These are phyloP conservation scores for Russula lepida DNA, from an alignment of 768 basidiomycete genomes.

Conservation along the genomic window DNA sequence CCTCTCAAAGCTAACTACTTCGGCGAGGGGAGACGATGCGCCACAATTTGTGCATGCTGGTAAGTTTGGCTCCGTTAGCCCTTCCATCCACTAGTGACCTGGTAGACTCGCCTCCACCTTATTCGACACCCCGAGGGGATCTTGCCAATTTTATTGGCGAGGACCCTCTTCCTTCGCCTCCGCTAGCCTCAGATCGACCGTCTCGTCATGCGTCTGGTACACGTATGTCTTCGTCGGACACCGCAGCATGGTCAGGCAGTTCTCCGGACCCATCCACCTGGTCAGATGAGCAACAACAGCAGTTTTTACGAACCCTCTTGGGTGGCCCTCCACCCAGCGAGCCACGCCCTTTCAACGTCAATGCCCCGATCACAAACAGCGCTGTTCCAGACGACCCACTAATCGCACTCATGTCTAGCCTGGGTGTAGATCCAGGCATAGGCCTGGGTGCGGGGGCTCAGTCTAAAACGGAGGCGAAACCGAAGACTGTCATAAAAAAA, in stretches of 20 bases:
- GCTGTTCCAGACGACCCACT: conserved; percentile 26
- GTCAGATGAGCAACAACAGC: conserved; percentile 61
- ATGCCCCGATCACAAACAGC: background rate
- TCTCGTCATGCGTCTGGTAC: conserved; percentile 25
- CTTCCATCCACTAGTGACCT: background rate
- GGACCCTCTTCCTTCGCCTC: conserved; percentile 29
- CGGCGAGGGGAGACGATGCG: conserved; percentile 62
- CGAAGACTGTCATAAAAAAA: conserved; percentile 45
- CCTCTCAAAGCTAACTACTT: conserved; percentile 73
- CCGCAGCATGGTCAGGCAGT: conserved; percentile 20
- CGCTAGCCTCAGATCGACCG: conserved; percentile 22
- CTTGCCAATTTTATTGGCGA: conserved; percentile 32
- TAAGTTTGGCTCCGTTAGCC: conserved; percentile 23
- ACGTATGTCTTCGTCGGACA: conserved; percentile 22
- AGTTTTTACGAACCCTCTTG: conserved; percentile 62
- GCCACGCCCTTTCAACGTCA: conserved; percentile 5
- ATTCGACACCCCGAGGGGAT: no score
- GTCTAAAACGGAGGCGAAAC: conserved; percentile 21
- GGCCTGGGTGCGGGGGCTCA: conserved; percentile 1
- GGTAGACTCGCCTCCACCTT: conserved; percentile 36
- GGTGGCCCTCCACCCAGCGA: conserved; percentile 15
- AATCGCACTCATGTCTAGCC: conserved; percentile 28
- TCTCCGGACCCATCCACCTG: conserved; percentile 50
- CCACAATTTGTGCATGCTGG: conserved; percentile 47
- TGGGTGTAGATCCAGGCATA: conserved; percentile 19